These are phyloP conservation scores for Tetrapyrgos nigripes DNA, from an alignment of 1,284 basidiomycete genomes.

Conservation along the genomic window DNA sequence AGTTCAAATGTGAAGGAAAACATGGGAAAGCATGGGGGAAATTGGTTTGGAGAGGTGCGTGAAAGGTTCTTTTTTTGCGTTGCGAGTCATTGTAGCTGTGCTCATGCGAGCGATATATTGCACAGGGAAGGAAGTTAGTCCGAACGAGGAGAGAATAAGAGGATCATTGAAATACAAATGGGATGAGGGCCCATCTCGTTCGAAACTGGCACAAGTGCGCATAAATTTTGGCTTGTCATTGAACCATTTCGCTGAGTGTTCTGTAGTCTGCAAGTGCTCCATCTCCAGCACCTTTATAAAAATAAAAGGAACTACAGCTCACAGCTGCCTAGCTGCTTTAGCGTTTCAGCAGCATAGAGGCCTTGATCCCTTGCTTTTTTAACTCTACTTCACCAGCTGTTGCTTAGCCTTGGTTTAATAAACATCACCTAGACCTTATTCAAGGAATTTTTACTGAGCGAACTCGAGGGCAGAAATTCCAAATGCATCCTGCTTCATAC, in stretches of 20 bases:
- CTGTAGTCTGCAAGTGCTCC: not conserved
- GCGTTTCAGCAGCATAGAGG: too few relatives aligned
- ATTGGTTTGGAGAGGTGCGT: slow-evolving; percentile 78
- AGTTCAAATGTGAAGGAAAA: slow-evolving; percentile 71
- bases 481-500: too few relatives aligned
- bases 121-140: slow-evolving; percentile 56
- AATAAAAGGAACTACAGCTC: too few relatives aligned
- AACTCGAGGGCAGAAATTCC: too few relatives aligned
- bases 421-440: too few relatives aligned
- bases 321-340: too few relatives aligned
- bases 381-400: too few relatives aligned
- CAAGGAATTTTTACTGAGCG: too few relatives aligned
- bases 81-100: slow-evolving; percentile 1
- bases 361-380: too few relatives aligned
- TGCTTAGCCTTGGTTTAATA: too few relatives aligned
- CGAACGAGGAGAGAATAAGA: slow-evolving; percentile 55
- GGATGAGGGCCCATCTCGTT: slow-evolving; percentile 55
- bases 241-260: not conserved
- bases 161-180: slow-evolving; percentile 70
- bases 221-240: not conserved
- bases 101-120: not conserved
- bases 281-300: not conserved
- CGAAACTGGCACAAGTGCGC: not conserved
- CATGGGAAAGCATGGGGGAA: slow-evolving; percentile 83
- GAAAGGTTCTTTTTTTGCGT: not conserved